Evolutionary conservation across 345 rosid genomes (phyloP), one percentile per base, ranked within the genome.

Genomic region (Aurinia saxatilis): DNA sequence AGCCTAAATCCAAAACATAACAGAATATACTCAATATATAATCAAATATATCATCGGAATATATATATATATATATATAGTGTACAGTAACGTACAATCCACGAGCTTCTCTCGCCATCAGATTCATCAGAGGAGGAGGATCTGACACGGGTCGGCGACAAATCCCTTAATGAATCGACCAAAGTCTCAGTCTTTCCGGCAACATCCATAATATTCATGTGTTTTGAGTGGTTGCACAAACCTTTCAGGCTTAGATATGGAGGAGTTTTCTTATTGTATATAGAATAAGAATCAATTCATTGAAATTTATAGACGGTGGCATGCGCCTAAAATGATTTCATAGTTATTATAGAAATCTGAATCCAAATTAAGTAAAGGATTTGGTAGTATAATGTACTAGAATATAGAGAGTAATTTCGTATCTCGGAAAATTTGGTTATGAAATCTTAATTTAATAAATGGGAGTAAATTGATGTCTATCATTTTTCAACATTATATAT

Each of bases 121-220:
- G 65, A 23, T 33, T 31, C 61, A 60, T 74, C 66, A 2, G 68
- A 36, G 7, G 34, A 17, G n/a, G 55, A 51, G 21, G 92, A 65
- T 66, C 73, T 80, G 63, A 58, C 30, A 27, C 84, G 91, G 23
- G 91, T 69, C 13, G 98, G 95, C 1, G 98, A 92, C 44, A 85
- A 82, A 46, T 85, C 83, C 72, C 87, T 82, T 85, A 89, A 75
- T 0, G 91, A 87, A 63, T 85, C 84, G 7, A 89, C 75, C 91
- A 83, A 87, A 29, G 82, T 65, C 65, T 75, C 77, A 41, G 70
- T 66, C 62, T 77, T 82, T 13, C 68, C 50, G 4, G 62, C 58
- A 18, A 5, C 55, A 2, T 17, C 37, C 47, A 23, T 66, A 1
- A 18, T 77, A 23, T 75, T 78, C 55, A 17, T 54, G 23, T 4